Conservation (phyloP, 2,329 filamentous ascomycete genomes). For the Pestalotiopsis fici region DNA sequence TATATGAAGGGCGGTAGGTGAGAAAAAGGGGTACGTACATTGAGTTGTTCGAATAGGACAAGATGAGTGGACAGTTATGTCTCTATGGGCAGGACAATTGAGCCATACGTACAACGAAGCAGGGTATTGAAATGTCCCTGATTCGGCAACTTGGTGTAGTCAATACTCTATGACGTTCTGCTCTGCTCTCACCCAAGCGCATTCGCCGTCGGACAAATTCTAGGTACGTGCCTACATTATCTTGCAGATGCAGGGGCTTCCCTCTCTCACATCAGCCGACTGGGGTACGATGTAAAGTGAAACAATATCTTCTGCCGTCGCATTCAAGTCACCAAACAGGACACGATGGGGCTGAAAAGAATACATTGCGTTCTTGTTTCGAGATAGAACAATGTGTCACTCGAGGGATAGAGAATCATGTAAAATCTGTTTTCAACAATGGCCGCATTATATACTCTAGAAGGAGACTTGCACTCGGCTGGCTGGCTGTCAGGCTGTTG, state of each 20-base stretch:
- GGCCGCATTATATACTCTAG: too few species aligned
- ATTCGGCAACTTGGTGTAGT: not conserved
- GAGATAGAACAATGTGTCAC: too few species aligned
- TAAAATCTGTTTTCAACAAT: too few species aligned
- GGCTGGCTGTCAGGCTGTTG: too few species aligned
- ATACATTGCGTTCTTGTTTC: too few species aligned
- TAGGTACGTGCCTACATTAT: not conserved
- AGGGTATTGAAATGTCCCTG: not conserved
- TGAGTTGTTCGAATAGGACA: not conserved
- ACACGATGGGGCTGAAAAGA: too few species aligned
- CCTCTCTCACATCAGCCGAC: not conserved
- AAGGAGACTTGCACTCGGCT: too few species aligned
- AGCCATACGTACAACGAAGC: not conserved
- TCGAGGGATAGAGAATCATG: too few species aligned
- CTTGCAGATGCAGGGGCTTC: not conserved
- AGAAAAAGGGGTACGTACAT: not conserved
- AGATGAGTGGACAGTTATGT: not conserved
- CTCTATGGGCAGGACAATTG: not conserved
- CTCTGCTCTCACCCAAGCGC: not conserved
- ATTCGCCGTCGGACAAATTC: not conserved
- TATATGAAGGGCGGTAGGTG: too few species aligned
- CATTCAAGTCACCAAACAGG: too few species aligned
- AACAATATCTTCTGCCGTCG: not conserved
- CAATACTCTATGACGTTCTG: not conserved
- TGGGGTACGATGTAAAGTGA: not conserved